These are phyloP conservation scores for Coriolopsis trogii DNA, from an alignment of 1,284 basidiomycete species.

Conservation along the genomic window DNA sequence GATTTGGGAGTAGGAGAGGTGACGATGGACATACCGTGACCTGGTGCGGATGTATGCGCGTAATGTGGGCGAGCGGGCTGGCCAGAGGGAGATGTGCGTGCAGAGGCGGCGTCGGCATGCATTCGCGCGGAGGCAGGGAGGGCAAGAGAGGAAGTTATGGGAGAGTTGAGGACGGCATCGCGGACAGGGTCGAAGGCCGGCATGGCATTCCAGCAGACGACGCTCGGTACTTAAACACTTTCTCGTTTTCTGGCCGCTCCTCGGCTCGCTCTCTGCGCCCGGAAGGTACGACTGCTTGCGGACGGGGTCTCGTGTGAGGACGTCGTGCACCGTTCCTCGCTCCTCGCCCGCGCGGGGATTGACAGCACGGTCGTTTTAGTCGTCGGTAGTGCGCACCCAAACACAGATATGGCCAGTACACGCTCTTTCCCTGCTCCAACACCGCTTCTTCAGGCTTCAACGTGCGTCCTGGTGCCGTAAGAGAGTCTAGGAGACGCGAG, in stretches of 20 bases:
- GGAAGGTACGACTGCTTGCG: conserved; percentile 9
- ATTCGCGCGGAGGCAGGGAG: conserved; percentile 31
- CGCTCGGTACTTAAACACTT: conserved; percentile 2
- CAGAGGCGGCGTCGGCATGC: conserved; percentile 31
- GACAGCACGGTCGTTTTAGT: conserved; percentile 24
- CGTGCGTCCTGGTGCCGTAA: neutral
- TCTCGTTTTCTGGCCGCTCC: conserved; percentile 2
- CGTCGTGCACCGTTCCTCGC: conserved; percentile 1
- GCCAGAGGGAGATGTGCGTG: conserved; percentile 7
- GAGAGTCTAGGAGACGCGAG: neutral
- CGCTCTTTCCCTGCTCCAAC: neutral
- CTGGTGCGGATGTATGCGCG: conserved; percentile 18
- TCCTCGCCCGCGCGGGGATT: conserved; percentile 14
- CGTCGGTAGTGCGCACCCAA: conserved; percentile 19
- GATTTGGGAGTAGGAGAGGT: conserved; percentile 17
- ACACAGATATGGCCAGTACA: neutral
- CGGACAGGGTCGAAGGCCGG: conserved; percentile 83
- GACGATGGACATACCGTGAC: conserved; percentile 21
- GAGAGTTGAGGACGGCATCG: conserved; percentile 78
- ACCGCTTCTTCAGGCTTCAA: neutral
- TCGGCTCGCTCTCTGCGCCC: conserved; percentile 13
- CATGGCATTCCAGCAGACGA: conserved; percentile 43
- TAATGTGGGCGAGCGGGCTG: conserved; percentile 15
- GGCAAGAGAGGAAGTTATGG: conserved; percentile 38
- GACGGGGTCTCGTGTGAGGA: neutral